Percentiles rank a stretch among this genome's conserved stretches.
These are phyloP conservation scores for Chernovozyma sophiae-reginae DNA, from an alignment of 1,139 yeast genomes.

Conservation along the genomic window DNA sequence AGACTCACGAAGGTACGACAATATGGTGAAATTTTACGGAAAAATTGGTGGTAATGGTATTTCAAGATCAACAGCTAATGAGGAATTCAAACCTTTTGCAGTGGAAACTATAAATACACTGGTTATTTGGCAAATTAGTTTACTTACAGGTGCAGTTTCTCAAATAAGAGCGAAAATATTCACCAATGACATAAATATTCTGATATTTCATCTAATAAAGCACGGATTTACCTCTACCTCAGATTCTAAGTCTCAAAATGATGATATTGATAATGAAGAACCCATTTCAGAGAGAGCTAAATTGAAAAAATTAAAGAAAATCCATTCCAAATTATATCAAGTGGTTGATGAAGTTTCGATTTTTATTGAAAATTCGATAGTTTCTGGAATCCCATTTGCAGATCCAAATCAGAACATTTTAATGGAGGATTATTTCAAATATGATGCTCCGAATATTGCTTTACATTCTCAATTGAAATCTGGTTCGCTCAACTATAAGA, in stretches of 20 bases:
- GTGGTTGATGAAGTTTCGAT: slow-evolving; percentile 22
- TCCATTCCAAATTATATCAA: slow-evolving; percentile 14
- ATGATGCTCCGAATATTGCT: slow-evolving; percentile 21
- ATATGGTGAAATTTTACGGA: slow-evolving; percentile 19
- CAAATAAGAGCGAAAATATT: slow-evolving; percentile 19
- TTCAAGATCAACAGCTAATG: slow-evolving; percentile 1
- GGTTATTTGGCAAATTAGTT: slow-evolving; percentile 16
- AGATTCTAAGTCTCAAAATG: not conserved
- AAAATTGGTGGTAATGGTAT: slow-evolving; percentile 13
- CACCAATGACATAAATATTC: slow-evolving; percentile 24
- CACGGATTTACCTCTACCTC: not conserved
- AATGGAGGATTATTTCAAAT: slow-evolving; percentile 24
- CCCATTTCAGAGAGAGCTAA: slow-evolving; percentile 1
- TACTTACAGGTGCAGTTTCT: slow-evolving; percentile 17
- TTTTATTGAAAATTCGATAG: slow-evolving; percentile 26
- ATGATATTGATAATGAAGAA: not conserved
- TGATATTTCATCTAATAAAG: slow-evolving; percentile 20
- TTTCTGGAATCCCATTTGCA: slow-evolving; percentile 35
- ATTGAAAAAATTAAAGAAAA: slow-evolving; percentile 3
- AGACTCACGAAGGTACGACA: slow-evolving; percentile 15
- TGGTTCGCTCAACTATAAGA: slow-evolving; percentile 27
- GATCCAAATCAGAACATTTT: slow-evolving; percentile 23
- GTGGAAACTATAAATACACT: slow-evolving; percentile 21
- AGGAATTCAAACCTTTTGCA: slow-evolving; percentile 10
- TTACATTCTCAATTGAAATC: slow-evolving; percentile 29